A percentile compares a stretch with the other conserved stretches of the same genome.
Conservation (phyloP, 352 stramenopile genomes). For the Globisporangium carolinianum region DNA sequence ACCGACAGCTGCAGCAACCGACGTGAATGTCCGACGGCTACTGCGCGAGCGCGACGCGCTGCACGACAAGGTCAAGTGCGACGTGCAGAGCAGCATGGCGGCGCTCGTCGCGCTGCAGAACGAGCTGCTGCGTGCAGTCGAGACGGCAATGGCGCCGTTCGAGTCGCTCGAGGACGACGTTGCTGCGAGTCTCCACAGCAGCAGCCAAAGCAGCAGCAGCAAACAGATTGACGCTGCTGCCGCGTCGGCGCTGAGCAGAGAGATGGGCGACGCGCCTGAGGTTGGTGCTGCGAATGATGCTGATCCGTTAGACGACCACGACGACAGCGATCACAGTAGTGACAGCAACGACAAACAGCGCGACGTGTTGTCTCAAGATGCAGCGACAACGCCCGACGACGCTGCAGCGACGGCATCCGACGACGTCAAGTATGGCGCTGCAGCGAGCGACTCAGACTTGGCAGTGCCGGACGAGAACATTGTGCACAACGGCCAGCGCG, state of each 20-base stretch:
- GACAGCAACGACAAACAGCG: neutral
- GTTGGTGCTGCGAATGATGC: too few species aligned
- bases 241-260: neutral
- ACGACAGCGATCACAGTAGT: too few species aligned
- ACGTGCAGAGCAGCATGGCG: conserved; percentile 52
- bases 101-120: conserved; percentile 44
- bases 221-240: neutral
- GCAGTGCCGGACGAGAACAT: neutral
- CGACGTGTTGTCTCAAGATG: neutral
- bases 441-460: neutral
- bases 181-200: neutral
- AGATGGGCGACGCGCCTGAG: too few species aligned
- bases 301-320: too few species aligned
- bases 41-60: conserved; percentile 45
- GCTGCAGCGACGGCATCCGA: neutral
- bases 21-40: conserved; percentile 31
- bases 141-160: conserved; percentile 28
- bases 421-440: conserved; percentile 6
- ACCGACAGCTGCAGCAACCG: neutral
- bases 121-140: conserved; percentile 29
- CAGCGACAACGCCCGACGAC: neutral
- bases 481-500: neutral
- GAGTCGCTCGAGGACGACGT: conserved; percentile 6
- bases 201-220: neutral
- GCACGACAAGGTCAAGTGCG: conserved; percentile 26